A percentile compares a stretch with the other conserved stretches of the same genome.
Conservation (phyloP, 2,329 filamentous ascomycete genomes). For the Diplodia scrobiculata region DNA sequence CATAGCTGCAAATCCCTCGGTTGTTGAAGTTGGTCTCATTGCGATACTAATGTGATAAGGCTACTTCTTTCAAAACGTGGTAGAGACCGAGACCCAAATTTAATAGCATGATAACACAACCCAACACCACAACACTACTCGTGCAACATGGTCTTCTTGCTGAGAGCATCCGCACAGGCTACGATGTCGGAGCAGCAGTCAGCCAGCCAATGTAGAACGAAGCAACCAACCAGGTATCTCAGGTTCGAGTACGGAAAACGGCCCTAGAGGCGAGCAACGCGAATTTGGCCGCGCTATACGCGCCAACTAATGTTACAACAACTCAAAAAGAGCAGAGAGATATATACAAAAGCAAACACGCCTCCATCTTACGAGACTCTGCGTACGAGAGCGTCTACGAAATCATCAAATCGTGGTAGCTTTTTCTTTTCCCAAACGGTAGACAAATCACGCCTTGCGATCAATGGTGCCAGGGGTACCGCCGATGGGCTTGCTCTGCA, state of each 20-base stretch:
- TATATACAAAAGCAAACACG: neutral
- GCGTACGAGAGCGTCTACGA: neutral
- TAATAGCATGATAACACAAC: no score
- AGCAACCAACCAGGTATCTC: neutral
- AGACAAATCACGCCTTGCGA: neutral
- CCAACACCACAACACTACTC: no score
- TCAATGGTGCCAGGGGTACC: conserved; percentile 4
- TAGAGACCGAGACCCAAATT: no score
- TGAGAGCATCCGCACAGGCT: no score
- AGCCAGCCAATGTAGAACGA: no score
- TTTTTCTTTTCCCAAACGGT: neutral
- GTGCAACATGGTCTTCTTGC: no score
- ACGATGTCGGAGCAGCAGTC: no score
- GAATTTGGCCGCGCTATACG: neutral
- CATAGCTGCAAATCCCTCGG: no score
- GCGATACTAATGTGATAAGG: no score
- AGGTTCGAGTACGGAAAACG: neutral
- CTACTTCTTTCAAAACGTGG: no score
- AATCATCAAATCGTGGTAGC: conserved; percentile 1
- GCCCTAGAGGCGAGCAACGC: neutral
- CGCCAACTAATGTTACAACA: neutral
- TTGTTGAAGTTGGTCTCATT: no score
- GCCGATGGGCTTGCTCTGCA: conserved; percentile 12
- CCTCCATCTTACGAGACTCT: neutral
- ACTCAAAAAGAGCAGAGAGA: neutral